These are phyloP conservation scores for Proliferodiscus dingleyae DNA, from an alignment of 2,329 filamentous ascomycete genomes.

Conservation along the genomic window DNA sequence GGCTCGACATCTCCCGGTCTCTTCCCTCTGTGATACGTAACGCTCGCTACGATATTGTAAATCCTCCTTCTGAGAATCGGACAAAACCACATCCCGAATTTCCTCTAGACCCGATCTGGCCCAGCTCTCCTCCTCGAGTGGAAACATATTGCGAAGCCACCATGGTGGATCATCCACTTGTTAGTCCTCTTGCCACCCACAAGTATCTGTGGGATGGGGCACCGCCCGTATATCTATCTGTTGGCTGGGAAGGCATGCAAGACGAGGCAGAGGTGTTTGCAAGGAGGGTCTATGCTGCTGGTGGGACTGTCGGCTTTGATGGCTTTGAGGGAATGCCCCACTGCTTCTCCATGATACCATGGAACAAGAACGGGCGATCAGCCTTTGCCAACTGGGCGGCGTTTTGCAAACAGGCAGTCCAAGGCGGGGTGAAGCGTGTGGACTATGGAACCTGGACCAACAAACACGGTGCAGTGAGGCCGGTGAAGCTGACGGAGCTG, in stretches of 20 bases:
- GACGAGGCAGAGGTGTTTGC: conserved; percentile 2
- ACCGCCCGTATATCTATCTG: neutral
- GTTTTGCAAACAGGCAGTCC: neutral
- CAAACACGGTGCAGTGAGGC: neutral
- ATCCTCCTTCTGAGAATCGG: neutral
- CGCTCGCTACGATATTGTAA: neutral
- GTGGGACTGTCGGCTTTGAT: neutral
- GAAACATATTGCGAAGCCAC: conserved; percentile 1
- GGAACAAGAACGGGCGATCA: neutral
- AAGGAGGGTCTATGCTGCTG: neutral
- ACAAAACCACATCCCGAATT: neutral
- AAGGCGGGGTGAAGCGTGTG: neutral
- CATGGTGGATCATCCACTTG: conserved; percentile 1
- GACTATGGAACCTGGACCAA: neutral
- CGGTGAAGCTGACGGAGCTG: neutral
- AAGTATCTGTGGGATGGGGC: conserved; percentile 3
- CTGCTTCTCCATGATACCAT: conserved; percentile 1
- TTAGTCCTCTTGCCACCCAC: neutral
- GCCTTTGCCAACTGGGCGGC: neutral
- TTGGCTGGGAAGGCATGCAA: neutral
- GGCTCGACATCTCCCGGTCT: neutral
- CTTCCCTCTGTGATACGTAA: conserved; percentile 1
- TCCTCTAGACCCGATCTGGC: conserved; percentile 1
- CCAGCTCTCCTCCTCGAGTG: neutral
- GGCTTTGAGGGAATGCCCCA: conserved; percentile 3